Base-by-base conservation (phyloP, 129 eudicot genomes). In the Centaurea solstitialis region DNA sequence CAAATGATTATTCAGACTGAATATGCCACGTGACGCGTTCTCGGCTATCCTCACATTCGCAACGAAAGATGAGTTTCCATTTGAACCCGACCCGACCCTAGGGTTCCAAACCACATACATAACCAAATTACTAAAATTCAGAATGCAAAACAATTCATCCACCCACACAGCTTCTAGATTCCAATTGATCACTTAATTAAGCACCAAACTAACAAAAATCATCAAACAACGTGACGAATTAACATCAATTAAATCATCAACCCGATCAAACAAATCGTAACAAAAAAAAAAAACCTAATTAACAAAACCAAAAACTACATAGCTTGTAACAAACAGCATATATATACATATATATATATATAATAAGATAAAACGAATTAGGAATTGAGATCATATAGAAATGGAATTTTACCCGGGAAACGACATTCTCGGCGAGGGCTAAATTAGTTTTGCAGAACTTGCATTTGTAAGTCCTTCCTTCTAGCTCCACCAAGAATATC, bases 391-490 rank as follows among this genome's bases (percentile, higher is more conserved):
- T 37, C 35, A 40, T 40, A n/a, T 17, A 13, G 17, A 28, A 68
- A 71, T 33, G 0, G 2, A 26, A 45, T 66, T 78, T 66, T 78
- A 93, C 93, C 93, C 85, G 82, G 12, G 92, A 91, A 39, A 86
- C 89, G 50, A 93, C 90, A 64, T 85, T 86, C 6, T 91, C 92
- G 39, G 88, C 92, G 45, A 93, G 96, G 75, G 92, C 94, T 68
- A 93, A 73, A 43, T 87, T 87, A 43, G 96, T 90, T 85, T 86
- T 89, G 80, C 96, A 93, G 86, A 87, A 90, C 81, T 89, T 93
- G 92, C 98, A 93, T 79, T 80, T 82, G 90, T 93, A 93, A 78
- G 91, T 83, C 33, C 92, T 85, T 53, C 97, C 97, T 70, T 93
- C 97, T 21, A 93, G 79, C 82, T 93, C 95, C 83, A 93, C 91